Conservation (phyloP, 345 rosid genomes). For the Salix exigua region DNA sequence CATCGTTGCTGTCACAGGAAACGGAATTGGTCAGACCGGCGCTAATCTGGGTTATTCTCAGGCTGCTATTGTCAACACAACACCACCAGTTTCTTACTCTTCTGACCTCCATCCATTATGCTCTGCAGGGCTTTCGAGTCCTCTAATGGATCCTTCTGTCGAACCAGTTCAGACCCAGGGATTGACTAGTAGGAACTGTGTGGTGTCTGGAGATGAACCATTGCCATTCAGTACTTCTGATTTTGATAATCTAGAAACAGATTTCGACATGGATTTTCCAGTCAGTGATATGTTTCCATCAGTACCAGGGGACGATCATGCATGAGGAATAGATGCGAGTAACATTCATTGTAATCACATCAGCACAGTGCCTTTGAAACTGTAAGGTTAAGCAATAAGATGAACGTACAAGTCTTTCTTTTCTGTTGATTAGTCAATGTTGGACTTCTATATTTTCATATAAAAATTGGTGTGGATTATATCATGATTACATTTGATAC, state of each 20-base stretch:
- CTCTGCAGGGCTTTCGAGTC: neutral
- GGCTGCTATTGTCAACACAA: neutral
- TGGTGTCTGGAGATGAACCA: neutral
- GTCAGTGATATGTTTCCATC: too few species aligned
- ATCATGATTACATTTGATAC: too few species aligned
- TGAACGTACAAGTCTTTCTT: too few species aligned
- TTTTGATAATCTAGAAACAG: neutral
- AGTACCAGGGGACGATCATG: too few species aligned
- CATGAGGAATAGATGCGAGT: too few species aligned
- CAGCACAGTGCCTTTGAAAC: too few species aligned
- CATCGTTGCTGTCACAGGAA: constrained; percentile 19
- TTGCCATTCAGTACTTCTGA: neutral
- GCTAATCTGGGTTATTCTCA: neutral
- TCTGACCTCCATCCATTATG: neutral
- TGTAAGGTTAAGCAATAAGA: too few species aligned
- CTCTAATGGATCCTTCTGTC: neutral
- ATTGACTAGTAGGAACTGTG: neutral
- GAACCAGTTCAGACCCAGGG: neutral
- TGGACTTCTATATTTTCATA: too few species aligned
- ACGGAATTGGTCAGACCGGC: neutral
- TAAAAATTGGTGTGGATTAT: too few species aligned
- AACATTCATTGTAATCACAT: too few species aligned
- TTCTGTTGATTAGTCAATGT: too few species aligned
- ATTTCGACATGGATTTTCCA: neutral
- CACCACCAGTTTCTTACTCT: neutral